These are phyloP conservation scores for Graphiopsis chlorocephala DNA, from an alignment of 2,329 filamentous ascomycete genomes.

Conservation along the genomic window DNA sequence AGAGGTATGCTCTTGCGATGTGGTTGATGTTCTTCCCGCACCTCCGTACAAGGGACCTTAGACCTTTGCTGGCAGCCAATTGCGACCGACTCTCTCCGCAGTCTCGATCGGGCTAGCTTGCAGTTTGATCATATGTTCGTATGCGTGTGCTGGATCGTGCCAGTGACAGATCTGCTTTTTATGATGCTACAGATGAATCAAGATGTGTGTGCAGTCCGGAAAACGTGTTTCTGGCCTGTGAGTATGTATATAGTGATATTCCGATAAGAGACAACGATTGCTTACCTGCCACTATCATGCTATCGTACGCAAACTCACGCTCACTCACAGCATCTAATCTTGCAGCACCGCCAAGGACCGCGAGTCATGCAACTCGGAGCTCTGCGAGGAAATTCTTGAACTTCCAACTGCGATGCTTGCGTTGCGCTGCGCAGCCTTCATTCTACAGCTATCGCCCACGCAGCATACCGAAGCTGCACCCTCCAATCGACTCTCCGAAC, in stretches of 20 bases:
- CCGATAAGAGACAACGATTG: not conserved
- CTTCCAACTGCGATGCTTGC: constrained; percentile 2
- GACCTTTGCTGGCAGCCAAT: not conserved
- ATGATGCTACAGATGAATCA: not conserved
- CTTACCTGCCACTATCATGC: not conserved
- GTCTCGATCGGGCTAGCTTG: not conserved
- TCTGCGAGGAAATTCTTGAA: constrained; percentile 10
- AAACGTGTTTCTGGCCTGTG: too few species aligned
- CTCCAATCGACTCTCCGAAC: not conserved
- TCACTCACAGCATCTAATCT: not conserved
- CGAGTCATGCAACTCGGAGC: not conserved
- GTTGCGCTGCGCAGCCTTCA: constrained; percentile 6
- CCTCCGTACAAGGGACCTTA: not conserved
- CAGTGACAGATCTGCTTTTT: not conserved
- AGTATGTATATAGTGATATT: not conserved
- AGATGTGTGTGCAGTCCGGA: too few species aligned
- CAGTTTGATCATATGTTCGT: not conserved
- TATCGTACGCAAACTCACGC: not conserved
- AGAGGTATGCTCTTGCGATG: not conserved
- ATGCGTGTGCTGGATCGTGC: not conserved
- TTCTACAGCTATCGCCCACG: not conserved
- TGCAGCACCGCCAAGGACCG: not conserved
- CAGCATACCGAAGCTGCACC: constrained; percentile 11
- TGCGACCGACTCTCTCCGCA: not conserved
- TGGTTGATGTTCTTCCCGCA: not conserved